These are phyloP conservation scores for Chloropicon primus DNA, from an alignment of 139 green algal species.

Conservation along the genomic window DNA sequence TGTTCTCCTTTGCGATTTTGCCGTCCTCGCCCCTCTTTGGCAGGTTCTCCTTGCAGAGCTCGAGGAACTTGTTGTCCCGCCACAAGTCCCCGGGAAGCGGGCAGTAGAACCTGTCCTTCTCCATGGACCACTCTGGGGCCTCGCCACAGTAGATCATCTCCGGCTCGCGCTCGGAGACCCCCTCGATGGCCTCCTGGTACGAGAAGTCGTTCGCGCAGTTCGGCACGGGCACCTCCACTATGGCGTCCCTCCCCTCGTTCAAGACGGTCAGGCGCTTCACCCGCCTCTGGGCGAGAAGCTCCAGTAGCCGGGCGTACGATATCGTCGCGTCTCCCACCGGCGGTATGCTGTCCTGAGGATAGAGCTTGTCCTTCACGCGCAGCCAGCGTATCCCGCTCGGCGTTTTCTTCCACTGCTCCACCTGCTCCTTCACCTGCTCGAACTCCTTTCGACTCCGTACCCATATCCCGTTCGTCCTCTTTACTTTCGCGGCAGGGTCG, in stretches of 20 bases:
- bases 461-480: not conserved
- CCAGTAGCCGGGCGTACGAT: constrained; percentile 40
- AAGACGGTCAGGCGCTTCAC: constrained; percentile 52
- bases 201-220: constrained; percentile 21
- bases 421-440: constrained; percentile 19
- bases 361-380: not conserved
- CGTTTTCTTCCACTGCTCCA: constrained; percentile 22
- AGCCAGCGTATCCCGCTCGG: not conserved
- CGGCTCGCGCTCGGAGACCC: not conserved
- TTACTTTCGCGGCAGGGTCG: not conserved
- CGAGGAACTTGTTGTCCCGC: constrained; percentile 46
- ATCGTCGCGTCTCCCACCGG: constrained; percentile 16
- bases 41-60: constrained; percentile 1
- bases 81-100: constrained; percentile 58
- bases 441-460: not conserved
- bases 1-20: not conserved
- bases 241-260: constrained; percentile 40
- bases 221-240: constrained; percentile 48
- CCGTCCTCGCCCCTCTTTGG: not conserved
- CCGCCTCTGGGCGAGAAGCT: constrained; percentile 31
- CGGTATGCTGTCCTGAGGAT: not conserved
- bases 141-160: constrained; percentile 35
- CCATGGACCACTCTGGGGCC: constrained; percentile 43
- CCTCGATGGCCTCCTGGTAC: constrained; percentile 3
- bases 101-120: constrained; percentile 57